Conservation (phyloP, 345 rosid species). For the Diplotaxis tenuifolia region DNA sequence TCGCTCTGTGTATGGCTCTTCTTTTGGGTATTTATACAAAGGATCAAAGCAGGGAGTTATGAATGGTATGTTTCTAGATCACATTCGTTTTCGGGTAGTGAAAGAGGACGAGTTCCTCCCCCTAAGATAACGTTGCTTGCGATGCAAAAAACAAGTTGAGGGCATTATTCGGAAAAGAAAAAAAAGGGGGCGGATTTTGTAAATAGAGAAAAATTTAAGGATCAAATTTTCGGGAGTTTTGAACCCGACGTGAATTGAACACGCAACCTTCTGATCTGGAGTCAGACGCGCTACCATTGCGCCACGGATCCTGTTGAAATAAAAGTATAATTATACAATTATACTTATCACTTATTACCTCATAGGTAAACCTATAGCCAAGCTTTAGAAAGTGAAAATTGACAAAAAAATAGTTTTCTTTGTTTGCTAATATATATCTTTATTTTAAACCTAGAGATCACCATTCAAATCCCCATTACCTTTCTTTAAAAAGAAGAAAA, state of each 20-base stretch:
- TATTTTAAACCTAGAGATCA: not conserved
- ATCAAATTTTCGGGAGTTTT: not conserved
- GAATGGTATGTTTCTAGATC: conserved; percentile 46
- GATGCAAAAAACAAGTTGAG: not conserved
- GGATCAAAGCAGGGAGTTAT: conserved; percentile 76
- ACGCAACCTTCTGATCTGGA: conserved; percentile 99
- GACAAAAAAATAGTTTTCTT: not conserved
- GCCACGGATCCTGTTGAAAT: conserved; percentile 71
- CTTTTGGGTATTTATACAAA: conserved; percentile 83
- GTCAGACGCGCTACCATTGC: conserved; percentile 99
- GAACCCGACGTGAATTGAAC: conserved; percentile 97
- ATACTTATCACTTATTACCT: not conserved
- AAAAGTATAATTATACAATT: not conserved
- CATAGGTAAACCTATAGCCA: not conserved
- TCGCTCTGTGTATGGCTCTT: conserved; percentile 80
- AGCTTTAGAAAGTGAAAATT: not conserved
- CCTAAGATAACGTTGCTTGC: conserved; percentile 2
- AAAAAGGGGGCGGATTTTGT: not conserved
- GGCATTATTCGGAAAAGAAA: not conserved
- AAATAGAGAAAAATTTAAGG: not conserved
- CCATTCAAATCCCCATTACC: not conserved
- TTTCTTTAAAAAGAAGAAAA: conserved; percentile 20
- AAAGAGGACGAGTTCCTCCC: not conserved
- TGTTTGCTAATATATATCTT: conserved; percentile 17
- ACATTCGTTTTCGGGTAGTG: conserved; percentile 7